Evolutionary conservation across 345 rosid genomes (phyloP).

Genomic region (Excoecaria agallocha): DNA sequence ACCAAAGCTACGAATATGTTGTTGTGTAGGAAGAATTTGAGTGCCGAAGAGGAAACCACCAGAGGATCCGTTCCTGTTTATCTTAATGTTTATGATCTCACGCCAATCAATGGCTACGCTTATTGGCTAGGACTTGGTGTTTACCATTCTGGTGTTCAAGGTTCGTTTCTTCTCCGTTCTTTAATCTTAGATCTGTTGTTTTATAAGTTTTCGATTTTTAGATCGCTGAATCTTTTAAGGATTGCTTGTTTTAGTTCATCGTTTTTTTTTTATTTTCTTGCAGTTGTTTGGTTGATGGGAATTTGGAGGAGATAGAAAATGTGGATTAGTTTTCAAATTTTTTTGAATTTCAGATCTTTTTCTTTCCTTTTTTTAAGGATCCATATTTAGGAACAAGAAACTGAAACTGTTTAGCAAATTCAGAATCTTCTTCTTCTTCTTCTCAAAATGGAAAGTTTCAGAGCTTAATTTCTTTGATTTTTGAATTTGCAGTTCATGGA

Average conservation of each 20-base stretch:
- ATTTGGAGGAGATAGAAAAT: conserved; percentile 17
- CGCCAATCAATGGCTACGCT: conserved; percentile 89
- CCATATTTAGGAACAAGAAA: neutral
- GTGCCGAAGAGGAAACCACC: conserved; percentile 29
- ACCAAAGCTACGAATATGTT: conserved; percentile 38
- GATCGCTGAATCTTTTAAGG: conserved; percentile 1
- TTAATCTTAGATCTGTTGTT: neutral
- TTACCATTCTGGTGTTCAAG: conserved; percentile 98
- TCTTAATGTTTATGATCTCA: conserved; percentile 95
- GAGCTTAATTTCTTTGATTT: too few species aligned
- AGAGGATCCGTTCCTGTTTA: conserved; percentile 77
- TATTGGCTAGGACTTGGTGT: conserved; percentile 95
- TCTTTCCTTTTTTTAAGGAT: neutral
- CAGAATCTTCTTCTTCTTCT: neutral
- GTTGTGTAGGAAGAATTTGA: conserved; percentile 53
- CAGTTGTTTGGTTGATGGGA: conserved; percentile 21
- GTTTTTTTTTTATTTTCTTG: too few species aligned
- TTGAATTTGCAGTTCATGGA: conserved; percentile 65
- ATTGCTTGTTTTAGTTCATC: too few species aligned
- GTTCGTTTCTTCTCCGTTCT: conserved; percentile 34
- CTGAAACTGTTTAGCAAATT: neutral
- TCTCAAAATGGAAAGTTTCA: neutral
- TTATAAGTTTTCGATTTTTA: neutral
- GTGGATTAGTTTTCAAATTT: neutral
- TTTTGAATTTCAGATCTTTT: neutral